These are phyloP conservation scores for Colletotrichum euphorbiae DNA, from an alignment of 2,329 filamentous ascomycete species.

Conservation along the genomic window DNA sequence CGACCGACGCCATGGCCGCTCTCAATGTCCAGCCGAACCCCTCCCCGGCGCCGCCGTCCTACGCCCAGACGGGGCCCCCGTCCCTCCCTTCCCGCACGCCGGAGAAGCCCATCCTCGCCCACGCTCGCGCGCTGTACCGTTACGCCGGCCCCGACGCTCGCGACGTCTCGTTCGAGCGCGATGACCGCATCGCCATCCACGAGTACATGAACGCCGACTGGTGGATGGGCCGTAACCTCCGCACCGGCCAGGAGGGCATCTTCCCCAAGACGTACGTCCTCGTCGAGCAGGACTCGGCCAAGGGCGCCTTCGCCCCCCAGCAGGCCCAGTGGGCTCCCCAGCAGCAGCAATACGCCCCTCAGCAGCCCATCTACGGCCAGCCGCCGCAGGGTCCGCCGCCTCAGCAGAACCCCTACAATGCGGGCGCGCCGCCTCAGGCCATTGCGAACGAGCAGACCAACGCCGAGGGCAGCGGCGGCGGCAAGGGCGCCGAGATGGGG, in stretches of 20 bases:
- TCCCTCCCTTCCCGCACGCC: slow-evolving; percentile 54
- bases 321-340: slow-evolving; percentile 42
- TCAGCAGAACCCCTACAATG: slow-evolving; percentile 73
- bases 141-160: slow-evolving; percentile 84
- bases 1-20: slow-evolving; percentile 56
- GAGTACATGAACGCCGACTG: slow-evolving; percentile 98
- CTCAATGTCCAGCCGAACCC: slow-evolving; percentile 50
- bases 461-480: slow-evolving; percentile 56
- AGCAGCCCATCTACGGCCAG: slow-evolving; percentile 55
- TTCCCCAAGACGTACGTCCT: slow-evolving; percentile 94
- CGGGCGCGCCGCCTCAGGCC: slow-evolving; percentile 79
- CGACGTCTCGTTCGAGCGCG: slow-evolving; percentile 83
- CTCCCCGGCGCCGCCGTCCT: slow-evolving; percentile 62
- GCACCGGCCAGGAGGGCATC: slow-evolving; percentile 88
- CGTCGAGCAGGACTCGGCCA: slow-evolving; percentile 70
- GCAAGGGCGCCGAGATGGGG: slow-evolving; percentile 79
- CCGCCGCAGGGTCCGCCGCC: slow-evolving; percentile 56
- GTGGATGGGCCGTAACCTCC: slow-evolving; percentile 91
- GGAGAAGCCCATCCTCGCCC: slow-evolving; percentile 71
- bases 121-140: slow-evolving; percentile 84
- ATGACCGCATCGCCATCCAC: slow-evolving; percentile 82
- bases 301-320: slow-evolving; percentile 35
- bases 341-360: slow-evolving; percentile 39
- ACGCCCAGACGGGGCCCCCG: slow-evolving; percentile 60
- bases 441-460: slow-evolving; percentile 70